Percentiles rank a stretch among this genome's conserved stretches.
Conservation (phyloP, 2,329 filamentous ascomycete species). For the Myriosclerotinia curreyana region DNA sequence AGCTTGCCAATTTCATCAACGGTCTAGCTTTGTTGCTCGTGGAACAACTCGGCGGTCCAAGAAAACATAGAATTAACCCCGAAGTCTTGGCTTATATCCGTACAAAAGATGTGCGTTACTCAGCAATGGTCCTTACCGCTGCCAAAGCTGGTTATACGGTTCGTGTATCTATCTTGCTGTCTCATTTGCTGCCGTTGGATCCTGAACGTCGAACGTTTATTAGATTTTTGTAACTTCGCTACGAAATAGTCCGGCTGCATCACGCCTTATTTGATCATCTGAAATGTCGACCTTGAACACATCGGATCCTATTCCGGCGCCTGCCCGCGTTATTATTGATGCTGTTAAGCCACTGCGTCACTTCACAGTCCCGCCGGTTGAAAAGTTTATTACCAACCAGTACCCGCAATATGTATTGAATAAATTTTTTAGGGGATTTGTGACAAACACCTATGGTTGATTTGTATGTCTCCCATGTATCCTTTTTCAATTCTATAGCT, state of each 20-base stretch:
- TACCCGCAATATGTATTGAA: background rate
- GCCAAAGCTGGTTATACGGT: background rate
- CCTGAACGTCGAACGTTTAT: conserved; percentile 39
- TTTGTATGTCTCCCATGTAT: background rate
- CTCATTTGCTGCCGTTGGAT: conserved; percentile 27
- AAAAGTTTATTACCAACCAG: background rate
- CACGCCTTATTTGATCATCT: background rate
- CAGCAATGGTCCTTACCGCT: background rate
- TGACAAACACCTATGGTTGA: background rate
- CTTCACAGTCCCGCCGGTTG: background rate
- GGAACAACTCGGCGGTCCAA: background rate
- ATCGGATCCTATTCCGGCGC: background rate
- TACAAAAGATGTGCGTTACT: background rate
- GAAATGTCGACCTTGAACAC: background rate
- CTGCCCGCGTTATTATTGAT: background rate
- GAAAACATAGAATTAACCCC: conserved; percentile 37
- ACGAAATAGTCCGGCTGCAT: background rate
- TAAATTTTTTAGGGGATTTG: background rate
- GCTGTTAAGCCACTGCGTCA: background rate
- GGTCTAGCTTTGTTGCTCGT: conserved; percentile 20
- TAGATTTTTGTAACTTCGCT: background rate
- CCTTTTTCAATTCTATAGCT: background rate
- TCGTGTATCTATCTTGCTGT: background rate
- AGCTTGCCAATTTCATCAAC: background rate
- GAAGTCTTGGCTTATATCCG: conserved; percentile 45